These are phyloP conservation scores for Calycina herbarum DNA, from an alignment of 2,329 filamentous ascomycete species.

Conservation along the genomic window DNA sequence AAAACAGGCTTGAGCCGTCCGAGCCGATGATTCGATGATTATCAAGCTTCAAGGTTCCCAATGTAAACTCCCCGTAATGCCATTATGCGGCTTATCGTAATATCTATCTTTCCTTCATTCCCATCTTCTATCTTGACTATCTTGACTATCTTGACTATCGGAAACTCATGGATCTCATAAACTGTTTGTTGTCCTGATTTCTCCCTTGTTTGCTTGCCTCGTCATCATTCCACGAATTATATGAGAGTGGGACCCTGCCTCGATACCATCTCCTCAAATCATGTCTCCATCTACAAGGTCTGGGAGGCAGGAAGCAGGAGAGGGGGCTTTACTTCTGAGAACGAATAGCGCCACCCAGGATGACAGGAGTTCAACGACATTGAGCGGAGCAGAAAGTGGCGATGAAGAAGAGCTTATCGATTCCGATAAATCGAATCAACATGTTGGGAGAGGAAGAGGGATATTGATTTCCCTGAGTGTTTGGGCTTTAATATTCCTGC, in stretches of 20 bases:
- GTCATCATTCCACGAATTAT: not conserved
- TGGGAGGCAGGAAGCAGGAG: not conserved
- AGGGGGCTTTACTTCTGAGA: not conserved
- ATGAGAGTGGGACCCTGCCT: not conserved
- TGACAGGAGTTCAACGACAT: slow-evolving; percentile 22
- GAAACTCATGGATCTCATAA: not conserved
- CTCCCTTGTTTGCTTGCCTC: not conserved
- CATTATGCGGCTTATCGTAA: not conserved
- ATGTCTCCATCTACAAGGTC: not conserved
- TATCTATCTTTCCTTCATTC: not conserved
- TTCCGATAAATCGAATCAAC: slow-evolving; percentile 33
- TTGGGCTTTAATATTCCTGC: slow-evolving; percentile 59
- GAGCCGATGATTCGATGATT: not conserved
- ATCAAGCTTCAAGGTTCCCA: not conserved
- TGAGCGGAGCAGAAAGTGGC: slow-evolving; percentile 19
- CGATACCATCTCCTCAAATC: not conserved
- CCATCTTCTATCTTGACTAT: not conserved
- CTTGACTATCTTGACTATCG: not conserved
- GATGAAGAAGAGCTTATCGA: slow-evolving; percentile 28
- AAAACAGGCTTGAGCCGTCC: no score
- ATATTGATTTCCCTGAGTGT: slow-evolving; percentile 52
- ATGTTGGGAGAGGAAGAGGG: slow-evolving; percentile 37
- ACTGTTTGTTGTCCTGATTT: not conserved
- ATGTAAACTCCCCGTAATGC: not conserved
- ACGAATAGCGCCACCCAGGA: slow-evolving; percentile 9